phyloP scores from a whole-genome alignment of 1,139 yeast genomes.

The Lodderomyces oxycetoniae region DNA sequence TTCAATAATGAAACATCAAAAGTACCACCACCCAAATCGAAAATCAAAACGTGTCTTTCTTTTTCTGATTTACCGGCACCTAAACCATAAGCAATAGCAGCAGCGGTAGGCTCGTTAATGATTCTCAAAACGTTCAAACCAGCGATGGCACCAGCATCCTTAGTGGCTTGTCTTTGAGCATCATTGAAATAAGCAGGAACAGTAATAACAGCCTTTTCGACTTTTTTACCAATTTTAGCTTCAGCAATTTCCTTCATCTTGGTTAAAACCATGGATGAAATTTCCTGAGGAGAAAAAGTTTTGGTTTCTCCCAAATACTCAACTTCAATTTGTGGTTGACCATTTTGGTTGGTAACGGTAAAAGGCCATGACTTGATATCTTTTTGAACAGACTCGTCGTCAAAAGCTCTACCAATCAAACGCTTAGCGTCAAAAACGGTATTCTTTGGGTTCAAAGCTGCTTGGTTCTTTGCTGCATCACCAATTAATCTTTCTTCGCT shows the following conservation, averaged over 20 bases:
- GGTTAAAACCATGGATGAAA: conserved; percentile 92
- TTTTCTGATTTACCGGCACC: conserved; percentile 89
- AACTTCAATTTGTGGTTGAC: conserved; percentile 90
- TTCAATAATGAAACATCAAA: conserved; percentile 95
- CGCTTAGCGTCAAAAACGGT: conserved; percentile 98
- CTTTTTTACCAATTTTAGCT: conserved; percentile 89
- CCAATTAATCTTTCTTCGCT: conserved; percentile 97
- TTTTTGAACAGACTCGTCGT: conserved; percentile 87
- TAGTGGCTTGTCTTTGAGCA: conserved; percentile 97
- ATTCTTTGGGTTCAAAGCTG: conserved; percentile 94
- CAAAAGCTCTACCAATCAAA: conserved; percentile 92
- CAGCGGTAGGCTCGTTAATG: conserved; percentile 97
- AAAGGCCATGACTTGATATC: conserved; percentile 98
- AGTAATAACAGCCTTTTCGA: conserved; percentile 91
- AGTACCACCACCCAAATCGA: conserved; percentile 99
- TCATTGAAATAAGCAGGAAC: conserved; percentile 98
- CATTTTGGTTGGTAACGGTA: conserved; percentile 81
- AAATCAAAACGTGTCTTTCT: conserved; percentile 86
- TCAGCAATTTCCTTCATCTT: conserved; percentile 98
- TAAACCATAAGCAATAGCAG: conserved; percentile 97
- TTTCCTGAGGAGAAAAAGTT: conserved; percentile 95
- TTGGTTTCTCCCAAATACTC: conserved; percentile 91
- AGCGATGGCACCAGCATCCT: conserved; percentile 97
- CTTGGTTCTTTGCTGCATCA: conserved; percentile 99
- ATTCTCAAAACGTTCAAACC: conserved; percentile 95